Evolutionary conservation across 2,329 filamentous ascomycete species (phyloP).

Genomic region (Didymella segeticola): DNA sequence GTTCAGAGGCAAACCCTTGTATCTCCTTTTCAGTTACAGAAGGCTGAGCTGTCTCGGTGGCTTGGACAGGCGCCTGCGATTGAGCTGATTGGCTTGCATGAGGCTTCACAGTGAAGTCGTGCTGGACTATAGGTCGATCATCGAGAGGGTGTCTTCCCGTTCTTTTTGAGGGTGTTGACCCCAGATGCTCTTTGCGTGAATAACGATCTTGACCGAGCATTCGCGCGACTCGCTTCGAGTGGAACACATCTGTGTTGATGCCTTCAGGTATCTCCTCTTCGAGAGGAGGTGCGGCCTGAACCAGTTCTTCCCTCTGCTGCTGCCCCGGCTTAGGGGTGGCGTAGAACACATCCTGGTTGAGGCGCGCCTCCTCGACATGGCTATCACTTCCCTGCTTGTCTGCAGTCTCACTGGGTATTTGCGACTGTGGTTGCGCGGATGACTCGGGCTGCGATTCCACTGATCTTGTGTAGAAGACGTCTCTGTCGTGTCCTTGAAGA

Average conservation of each 20-base stretch:
- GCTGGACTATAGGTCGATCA: slow-evolving; percentile 46
- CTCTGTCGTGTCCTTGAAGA: slow-evolving; percentile 55
- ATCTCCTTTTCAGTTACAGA: slow-evolving; percentile 46
- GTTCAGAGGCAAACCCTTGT: slow-evolving; percentile 55
- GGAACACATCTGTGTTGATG: slow-evolving; percentile 67
- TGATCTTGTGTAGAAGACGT: slow-evolving; percentile 64
- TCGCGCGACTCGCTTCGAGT: slow-evolving; percentile 64
- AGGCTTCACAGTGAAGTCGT: slow-evolving; percentile 48
- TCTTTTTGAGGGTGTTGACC: slow-evolving; percentile 35
- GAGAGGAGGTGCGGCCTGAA: slow-evolving; percentile 38
- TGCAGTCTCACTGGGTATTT: slow-evolving; percentile 61
- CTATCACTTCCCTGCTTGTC: slow-evolving; percentile 53
- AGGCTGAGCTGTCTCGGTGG: slow-evolving; percentile 12
- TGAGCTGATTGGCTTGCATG: slow-evolving; percentile 24
- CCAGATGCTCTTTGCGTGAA: slow-evolving; percentile 41
- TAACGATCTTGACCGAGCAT: slow-evolving; percentile 59
- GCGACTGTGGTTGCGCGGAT: slow-evolving; percentile 61
- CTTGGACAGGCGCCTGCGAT: slow-evolving; percentile 19
- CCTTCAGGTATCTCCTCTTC: slow-evolving; percentile 62
- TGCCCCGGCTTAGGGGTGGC: slow-evolving; percentile 38
- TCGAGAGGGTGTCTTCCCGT: slow-evolving; percentile 42
- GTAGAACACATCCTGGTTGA: slow-evolving; percentile 65
- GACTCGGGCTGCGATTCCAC: slow-evolving; percentile 54
- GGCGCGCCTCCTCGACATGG: slow-evolving; percentile 49
- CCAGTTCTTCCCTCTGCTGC: slow-evolving; percentile 28